Evolutionary conservation across 73 alveolate species (phyloP).

Genomic region (Strombidium stylifer): DNA sequence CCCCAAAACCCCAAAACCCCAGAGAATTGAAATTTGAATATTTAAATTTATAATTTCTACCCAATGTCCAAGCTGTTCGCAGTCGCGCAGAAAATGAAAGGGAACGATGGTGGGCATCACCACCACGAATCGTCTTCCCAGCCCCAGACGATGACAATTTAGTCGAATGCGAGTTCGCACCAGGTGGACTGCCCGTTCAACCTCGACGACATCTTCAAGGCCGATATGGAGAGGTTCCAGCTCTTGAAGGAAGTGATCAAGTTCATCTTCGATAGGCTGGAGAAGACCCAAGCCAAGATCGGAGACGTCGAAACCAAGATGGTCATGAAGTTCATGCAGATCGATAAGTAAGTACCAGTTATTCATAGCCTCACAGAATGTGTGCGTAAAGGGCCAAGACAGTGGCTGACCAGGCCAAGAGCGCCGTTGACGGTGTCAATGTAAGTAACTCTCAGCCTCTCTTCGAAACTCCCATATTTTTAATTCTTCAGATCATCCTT

Average conservation of each 20-base stretch:
- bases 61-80: too few species aligned
- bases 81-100: too few species aligned
- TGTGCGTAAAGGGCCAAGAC: not conserved
- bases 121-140: too few species aligned
- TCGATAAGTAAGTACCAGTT: slow-evolving; percentile 25
- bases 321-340: slow-evolving; percentile 1
- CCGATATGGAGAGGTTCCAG: too few species aligned
- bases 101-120: too few species aligned
- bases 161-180: too few species aligned
- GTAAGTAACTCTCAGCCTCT: not conserved
- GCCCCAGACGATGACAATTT: too few species aligned
- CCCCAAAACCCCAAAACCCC: too few species aligned
- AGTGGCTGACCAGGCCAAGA: slow-evolving; percentile 12
- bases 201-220: too few species aligned
- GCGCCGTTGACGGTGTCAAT: not conserved
- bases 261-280: not conserved
- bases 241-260: slow-evolving; percentile 19
- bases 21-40: too few species aligned
- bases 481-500: not conserved
- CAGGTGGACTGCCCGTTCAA: too few species aligned
- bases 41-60: too few species aligned
- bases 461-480: not conserved
- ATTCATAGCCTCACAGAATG: not conserved
- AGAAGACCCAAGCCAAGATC: not conserved
- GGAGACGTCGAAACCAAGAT: slow-evolving; percentile 15